Percentiles rank a stretch among this genome's conserved stretches.
These are phyloP conservation scores for Kurtzmaniella quercitrusa DNA, from an alignment of 1,139 yeast genomes.

Conservation along the genomic window DNA sequence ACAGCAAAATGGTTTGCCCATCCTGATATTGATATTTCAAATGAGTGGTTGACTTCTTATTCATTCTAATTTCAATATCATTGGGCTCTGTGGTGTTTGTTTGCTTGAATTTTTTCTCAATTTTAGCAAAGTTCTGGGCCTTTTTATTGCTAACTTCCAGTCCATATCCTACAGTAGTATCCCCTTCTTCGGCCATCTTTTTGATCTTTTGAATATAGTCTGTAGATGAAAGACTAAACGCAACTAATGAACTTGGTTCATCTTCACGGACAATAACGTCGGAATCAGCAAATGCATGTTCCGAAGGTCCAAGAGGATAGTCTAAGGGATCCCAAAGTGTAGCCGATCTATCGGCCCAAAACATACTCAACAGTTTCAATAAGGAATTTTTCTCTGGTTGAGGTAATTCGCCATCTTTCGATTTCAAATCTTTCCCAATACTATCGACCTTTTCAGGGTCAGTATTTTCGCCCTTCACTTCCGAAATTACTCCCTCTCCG, in stretches of 20 bases:
- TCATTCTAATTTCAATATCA: slow-evolving; percentile 62
- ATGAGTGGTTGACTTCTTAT: slow-evolving; percentile 82
- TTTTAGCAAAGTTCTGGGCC: slow-evolving; percentile 34
- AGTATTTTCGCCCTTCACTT: slow-evolving; percentile 7
- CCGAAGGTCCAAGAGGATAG: slow-evolving; percentile 75
- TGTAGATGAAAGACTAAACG: slow-evolving; percentile 81
- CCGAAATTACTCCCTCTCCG: slow-evolving; percentile 6
- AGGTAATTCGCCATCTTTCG: slow-evolving; percentile 21
- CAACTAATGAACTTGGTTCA: slow-evolving; percentile 92
- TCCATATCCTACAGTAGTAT: slow-evolving; percentile 13
- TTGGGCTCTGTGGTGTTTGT: slow-evolving; percentile 19
- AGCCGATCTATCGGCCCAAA: slow-evolving; percentile 98
- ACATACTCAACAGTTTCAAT: slow-evolving; percentile 78
- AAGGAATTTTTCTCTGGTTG: slow-evolving; percentile 70
- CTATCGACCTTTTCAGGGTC: slow-evolving; percentile 5
- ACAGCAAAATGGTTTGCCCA: slow-evolving; percentile 76
- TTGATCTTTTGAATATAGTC: slow-evolving; percentile 72
- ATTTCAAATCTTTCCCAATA: slow-evolving; percentile 2
- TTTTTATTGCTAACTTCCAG: slow-evolving; percentile 26
- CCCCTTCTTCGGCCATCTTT: slow-evolving; percentile 26
- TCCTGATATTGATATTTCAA: slow-evolving; percentile 88
- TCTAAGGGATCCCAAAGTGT: slow-evolving; percentile 91
- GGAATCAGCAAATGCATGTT: slow-evolving; percentile 91
- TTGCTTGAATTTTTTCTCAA: slow-evolving; percentile 43
- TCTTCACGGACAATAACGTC: slow-evolving; percentile 94